Percentiles rank a stretch among this genome's conserved stretches.
Evolutionary conservation across 2,329 filamentous ascomycete species (phyloP).

Genomic region (Verticillium dahliae): DNA sequence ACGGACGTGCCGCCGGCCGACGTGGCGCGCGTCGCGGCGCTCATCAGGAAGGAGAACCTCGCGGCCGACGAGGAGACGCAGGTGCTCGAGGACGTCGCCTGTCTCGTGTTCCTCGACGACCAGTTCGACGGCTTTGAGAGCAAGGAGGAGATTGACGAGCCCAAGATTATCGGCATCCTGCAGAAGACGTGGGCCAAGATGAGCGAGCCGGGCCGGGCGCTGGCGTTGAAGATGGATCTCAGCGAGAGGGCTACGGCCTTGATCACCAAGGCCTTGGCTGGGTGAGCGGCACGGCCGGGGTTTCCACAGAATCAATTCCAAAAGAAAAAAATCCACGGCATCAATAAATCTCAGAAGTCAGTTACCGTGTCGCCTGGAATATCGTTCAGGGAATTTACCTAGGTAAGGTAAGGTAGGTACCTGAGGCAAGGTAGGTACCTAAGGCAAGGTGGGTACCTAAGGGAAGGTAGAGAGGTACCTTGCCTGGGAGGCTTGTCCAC

Average conservation of each 20-base stretch:
- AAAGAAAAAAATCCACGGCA: too few species aligned
- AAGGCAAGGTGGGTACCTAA: too few species aligned
- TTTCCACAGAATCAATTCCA: too few species aligned
- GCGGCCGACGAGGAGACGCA: conserved; percentile 56
- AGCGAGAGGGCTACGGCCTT: conserved; percentile 55
- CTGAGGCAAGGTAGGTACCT: too few species aligned
- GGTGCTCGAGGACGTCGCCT: conserved; percentile 77
- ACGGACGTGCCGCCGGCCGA: conserved; percentile 37
- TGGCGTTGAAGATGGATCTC: conserved; percentile 62
- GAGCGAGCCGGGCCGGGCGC: conserved; percentile 52
- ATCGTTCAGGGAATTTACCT: too few species aligned
- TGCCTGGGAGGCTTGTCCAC: too few species aligned
- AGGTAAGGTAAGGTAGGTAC: too few species aligned
- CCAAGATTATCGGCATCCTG: conserved; percentile 67
- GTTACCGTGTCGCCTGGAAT: too few species aligned
- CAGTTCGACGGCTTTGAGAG: conserved; percentile 76
- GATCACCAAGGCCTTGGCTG: conserved; percentile 54
- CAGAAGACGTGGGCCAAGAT: conserved; percentile 74
- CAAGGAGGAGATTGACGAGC: conserved; percentile 60
- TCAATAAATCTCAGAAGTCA: too few species aligned
- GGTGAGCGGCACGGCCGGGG: background rate
- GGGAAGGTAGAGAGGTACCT: too few species aligned
- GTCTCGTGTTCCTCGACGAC: conserved; percentile 80
- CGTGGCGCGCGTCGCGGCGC: conserved; percentile 54
- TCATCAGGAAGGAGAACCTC: conserved; percentile 75